These are phyloP conservation scores for Exophiala bonariae DNA, from an alignment of 2,329 filamentous ascomycete species.

Conservation along the genomic window DNA sequence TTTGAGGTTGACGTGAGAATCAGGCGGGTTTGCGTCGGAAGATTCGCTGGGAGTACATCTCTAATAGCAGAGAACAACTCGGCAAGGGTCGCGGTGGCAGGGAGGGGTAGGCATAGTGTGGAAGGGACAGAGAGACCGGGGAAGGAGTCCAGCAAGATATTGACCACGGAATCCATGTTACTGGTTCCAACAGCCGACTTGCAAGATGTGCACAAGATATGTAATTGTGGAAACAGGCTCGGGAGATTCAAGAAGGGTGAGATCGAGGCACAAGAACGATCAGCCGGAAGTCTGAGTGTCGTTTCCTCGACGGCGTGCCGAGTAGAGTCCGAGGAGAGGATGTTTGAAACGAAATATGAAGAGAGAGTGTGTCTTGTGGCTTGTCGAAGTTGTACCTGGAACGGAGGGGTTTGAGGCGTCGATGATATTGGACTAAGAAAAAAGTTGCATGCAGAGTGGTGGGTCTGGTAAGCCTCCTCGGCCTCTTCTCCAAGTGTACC, in stretches of 20 bases:
- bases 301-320: neutral
- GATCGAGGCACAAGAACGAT: too few species aligned
- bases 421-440: neutral
- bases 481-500: too few species aligned
- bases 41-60: constrained; percentile 58
- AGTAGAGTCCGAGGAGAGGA: too few species aligned
- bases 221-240: too few species aligned
- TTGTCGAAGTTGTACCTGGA: too few species aligned
- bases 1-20: constrained; percentile 82
- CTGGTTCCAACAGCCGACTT: neutral
- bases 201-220: too few species aligned
- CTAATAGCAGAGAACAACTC: constrained; percentile 66
- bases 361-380: too few species aligned
- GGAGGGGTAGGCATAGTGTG: constrained; percentile 76
- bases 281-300: too few species aligned
- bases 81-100: constrained; percentile 63
- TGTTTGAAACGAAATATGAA: too few species aligned
- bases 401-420: neutral
- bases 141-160: constrained; percentile 83
- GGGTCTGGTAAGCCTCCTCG: too few species aligned
- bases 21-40: constrained; percentile 53
- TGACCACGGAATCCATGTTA: constrained; percentile 49
- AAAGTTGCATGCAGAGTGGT: too few species aligned
- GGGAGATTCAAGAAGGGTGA: too few species aligned
- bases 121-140: constrained; percentile 77